A percentile compares a stretch with the other conserved stretches of the same genome.
These are phyloP conservation scores for Yamadazyma ubonensis DNA, from an alignment of 805 yeast species.

Conservation along the genomic window DNA sequence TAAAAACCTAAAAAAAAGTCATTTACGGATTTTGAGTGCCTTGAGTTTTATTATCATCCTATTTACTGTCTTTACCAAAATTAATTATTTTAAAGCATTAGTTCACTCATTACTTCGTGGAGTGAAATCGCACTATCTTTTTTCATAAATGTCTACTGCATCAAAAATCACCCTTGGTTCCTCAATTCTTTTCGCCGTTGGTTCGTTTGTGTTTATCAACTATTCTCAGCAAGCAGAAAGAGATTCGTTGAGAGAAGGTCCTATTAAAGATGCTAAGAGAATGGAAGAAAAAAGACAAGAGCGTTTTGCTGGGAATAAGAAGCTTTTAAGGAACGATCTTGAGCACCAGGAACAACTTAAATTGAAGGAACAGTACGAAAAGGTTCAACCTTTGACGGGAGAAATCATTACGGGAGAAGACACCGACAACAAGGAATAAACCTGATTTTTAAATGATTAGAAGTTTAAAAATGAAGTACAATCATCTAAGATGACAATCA, in stretches of 20 bases:
- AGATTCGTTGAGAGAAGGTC: constrained; percentile 75
- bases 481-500: no score
- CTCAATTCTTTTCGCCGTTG: constrained; percentile 53
- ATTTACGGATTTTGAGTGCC: no score
- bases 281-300: constrained; percentile 43
- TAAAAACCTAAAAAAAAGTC: no score
- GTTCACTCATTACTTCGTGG: no score
- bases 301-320: constrained; percentile 29
- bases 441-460: no score
- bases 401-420: constrained; percentile 35
- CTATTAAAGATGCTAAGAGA: constrained; percentile 76
- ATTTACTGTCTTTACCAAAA: no score
- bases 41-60: no score
- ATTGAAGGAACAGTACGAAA: constrained; percentile 55
- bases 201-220: constrained; percentile 68
- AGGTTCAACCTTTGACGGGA: constrained; percentile 55
- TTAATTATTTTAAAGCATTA: no score
- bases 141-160: constrained; percentile 64
- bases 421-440: constrained; percentile 7
- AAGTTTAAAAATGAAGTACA: no score
- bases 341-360: constrained; percentile 68
- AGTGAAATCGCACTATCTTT: background rate
- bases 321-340: constrained; percentile 50
- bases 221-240: constrained; percentile 68
- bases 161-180: constrained; percentile 71